Evolutionary conservation across 495 filamentous ascomycete genomes (phyloP), one percentile per base, ranked within the genome.

Genomic region (Tuber microsphaerosporum): DNA sequence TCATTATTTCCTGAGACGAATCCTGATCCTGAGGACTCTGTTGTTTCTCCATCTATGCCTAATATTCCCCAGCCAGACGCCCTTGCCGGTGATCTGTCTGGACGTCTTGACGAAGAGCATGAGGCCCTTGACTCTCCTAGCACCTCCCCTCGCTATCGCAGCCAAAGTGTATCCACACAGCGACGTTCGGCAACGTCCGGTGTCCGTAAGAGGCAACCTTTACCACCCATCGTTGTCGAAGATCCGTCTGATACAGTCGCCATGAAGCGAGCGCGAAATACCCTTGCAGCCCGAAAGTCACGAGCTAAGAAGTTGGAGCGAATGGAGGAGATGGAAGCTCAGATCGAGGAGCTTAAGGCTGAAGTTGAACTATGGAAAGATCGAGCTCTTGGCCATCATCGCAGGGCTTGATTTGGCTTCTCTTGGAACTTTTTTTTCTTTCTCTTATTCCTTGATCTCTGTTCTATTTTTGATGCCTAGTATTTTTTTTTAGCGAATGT

Each of bases 241-340:
- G 94, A 97, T 81, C 91, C 91, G 0, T 84, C 82, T 45, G 92
- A 94, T 80, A 84, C 85, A 1, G 83, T 92, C 20, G 93, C 92
- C 16, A 88, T 93, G 86, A 98, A 97, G 88, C 93, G 95, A 77
- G 94, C 94, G 46, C 91, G 94, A 75, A 99, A 99, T 84, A 99
- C 95, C 20, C 87, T 94, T 84, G 95, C 95, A 69, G 95, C 95
- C 77, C 92, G 95, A 68, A 97, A 97, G 84, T 97, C 94, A 56
- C 92, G 95, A 19, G 89, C 92, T 76, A 91, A 92, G 79, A 94
- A 95, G 85, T 86, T 92, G 12, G 86, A 90, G 79, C 89, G 89
- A 72, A 86, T 92, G 73, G 88, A 90, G 14, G 87, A 87, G 56
- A 86, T 96, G 75, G 87, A 90, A 81, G 81, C 76, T 9, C 83